A percentile compares a stretch with the other conserved stretches of the same genome.
These are phyloP conservation scores for Apophysomyces variabilis DNA, from an alignment of 371 early-diverging fungal genomes.

Conservation along the genomic window DNA sequence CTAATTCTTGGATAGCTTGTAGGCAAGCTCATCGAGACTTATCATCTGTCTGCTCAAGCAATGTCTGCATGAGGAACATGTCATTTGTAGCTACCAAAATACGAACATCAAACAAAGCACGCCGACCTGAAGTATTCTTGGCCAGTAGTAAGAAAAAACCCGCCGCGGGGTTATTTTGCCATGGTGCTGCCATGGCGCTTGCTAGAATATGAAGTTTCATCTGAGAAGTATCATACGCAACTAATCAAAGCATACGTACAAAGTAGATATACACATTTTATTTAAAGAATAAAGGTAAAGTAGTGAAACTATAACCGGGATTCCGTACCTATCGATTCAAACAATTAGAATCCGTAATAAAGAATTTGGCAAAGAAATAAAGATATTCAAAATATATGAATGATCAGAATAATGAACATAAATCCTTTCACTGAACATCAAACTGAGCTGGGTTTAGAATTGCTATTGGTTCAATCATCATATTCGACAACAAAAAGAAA, in stretches of 20 bases:
- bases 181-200: too few relatives aligned
- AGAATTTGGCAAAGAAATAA: not conserved
- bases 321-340: not conserved
- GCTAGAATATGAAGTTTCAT: too few relatives aligned
- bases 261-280: not conserved
- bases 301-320: not conserved
- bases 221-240: too few relatives aligned
- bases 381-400: not conserved
- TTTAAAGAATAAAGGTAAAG: not conserved
- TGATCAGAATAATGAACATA: slow-evolving; percentile 9
- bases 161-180: too few relatives aligned
- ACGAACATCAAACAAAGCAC: too few relatives aligned
- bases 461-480: slow-evolving; percentile 11
- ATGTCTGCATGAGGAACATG: too few relatives aligned
- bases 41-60: too few relatives aligned
- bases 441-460: slow-evolving; percentile 12
- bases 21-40: not conserved
- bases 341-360: not conserved
- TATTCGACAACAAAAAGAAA: not conserved
- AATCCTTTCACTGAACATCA: slow-evolving; percentile 10
- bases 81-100: too few relatives aligned
- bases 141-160: too few relatives aligned
- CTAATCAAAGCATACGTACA: too few relatives aligned
- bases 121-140: too few relatives aligned
- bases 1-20: not conserved